A percentile compares a stretch with the other conserved stretches of the same genome.
phyloP scores from a whole-genome alignment of 768 basidiomycete genomes.

The Rhodotorula kratochvilovae region DNA sequence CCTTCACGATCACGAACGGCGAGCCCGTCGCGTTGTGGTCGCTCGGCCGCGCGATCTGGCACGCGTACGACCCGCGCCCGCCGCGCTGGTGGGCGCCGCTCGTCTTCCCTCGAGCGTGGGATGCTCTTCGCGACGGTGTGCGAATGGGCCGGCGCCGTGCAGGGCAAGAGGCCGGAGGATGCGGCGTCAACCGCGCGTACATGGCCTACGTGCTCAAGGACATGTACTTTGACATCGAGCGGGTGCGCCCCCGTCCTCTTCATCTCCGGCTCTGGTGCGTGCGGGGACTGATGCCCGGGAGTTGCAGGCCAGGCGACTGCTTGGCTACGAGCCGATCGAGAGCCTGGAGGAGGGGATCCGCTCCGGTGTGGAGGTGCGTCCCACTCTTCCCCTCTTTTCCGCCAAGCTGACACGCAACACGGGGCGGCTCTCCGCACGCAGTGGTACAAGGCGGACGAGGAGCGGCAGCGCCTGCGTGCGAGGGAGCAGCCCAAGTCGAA shows the following conservation, averaged over 20 bases:
- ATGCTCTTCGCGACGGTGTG: conserved; percentile 66
- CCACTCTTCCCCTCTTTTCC: no score
- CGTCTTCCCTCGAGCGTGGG: conserved; percentile 24
- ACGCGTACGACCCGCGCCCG: conserved; percentile 53
- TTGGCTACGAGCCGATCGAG: conserved; percentile 89
- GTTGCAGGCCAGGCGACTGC: conserved; percentile 60
- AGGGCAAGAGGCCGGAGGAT: conserved; percentile 65
- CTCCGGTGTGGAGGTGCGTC: conserved; percentile 57
- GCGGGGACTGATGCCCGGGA: not conserved
- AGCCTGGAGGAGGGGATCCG: conserved; percentile 80
- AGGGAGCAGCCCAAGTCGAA: not conserved
- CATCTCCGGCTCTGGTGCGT: no score
- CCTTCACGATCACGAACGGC: conserved; percentile 93
- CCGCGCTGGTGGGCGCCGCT: conserved; percentile 7
- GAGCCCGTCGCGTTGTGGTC: conserved; percentile 97
- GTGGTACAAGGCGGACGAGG: conserved; percentile 33
- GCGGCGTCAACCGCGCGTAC: conserved; percentile 68
- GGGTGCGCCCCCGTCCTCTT: conserved; percentile 48
- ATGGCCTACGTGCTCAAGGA: conserved; percentile 71
- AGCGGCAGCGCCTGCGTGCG: not conserved
- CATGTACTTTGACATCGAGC: conserved; percentile 91
- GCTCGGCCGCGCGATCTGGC: conserved; percentile 73
- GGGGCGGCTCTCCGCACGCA: not conserved
- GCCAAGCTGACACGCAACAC: no score
- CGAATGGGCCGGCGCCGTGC: conserved; percentile 69